Conservation (phyloP, 139 green algal genomes). For the Volvox africanus region DNA sequence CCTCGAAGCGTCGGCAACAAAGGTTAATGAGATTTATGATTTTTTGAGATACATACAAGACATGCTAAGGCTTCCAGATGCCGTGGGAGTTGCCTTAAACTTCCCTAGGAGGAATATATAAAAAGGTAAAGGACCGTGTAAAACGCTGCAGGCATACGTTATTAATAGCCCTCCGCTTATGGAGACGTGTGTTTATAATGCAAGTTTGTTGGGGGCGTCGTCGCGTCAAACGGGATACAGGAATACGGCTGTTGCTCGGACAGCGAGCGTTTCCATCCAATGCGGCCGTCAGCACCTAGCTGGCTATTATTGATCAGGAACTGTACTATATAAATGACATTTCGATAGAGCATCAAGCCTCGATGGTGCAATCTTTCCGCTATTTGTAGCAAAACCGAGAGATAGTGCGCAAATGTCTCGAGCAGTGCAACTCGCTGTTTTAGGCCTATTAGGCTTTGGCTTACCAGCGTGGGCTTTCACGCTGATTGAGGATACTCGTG, state of each 20-base stretch:
- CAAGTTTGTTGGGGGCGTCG: too few species aligned
- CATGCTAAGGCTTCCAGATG: too few species aligned
- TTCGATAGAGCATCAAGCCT: neutral
- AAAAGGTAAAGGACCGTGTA: too few species aligned
- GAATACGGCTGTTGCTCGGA: neutral
- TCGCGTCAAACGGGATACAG: neutral
- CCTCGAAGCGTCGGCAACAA: neutral
- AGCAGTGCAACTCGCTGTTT: neutral
- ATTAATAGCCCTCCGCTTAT: too few species aligned
- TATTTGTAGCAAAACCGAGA: neutral
- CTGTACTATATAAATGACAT: neutral
- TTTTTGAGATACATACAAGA: too few species aligned
- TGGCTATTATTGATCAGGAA: neutral
- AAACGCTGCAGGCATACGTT: too few species aligned
- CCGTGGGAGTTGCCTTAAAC: too few species aligned
- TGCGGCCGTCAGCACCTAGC: neutral
- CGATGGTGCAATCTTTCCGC: neutral
- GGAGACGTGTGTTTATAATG: too few species aligned
- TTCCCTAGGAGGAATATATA: too few species aligned
- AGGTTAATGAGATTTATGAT: too few species aligned
- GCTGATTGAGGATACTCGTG: slow-evolving; percentile 59
- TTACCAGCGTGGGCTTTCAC: slow-evolving; percentile 43
- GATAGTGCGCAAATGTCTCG: slow-evolving; percentile 21
- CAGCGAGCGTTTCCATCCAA: neutral
- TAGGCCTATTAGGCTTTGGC: slow-evolving; percentile 20